Evolutionary conservation across 768 basidiomycete genomes (phyloP), one percentile per base, ranked within the genome.

Genomic region (Sporobolomyces roseus): DNA sequence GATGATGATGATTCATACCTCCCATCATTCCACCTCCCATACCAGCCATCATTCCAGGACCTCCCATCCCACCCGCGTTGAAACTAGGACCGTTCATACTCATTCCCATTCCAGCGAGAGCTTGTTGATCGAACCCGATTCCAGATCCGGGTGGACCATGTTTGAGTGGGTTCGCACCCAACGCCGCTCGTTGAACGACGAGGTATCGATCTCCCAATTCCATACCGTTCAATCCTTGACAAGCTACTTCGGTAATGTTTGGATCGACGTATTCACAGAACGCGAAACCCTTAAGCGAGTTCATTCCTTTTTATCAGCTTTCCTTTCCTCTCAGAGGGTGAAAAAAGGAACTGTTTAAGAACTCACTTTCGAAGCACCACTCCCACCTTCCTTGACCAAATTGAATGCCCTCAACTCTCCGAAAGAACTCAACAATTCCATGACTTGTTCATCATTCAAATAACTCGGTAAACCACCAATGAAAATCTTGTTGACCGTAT

Each of bases 401-500:
- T 98, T 98, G 85, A 99, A 99, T 13, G 92, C 91, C 78, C 90
- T 92, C 56, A 99, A 84, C 69, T 98, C 96, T 65, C 96, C 96
- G 77, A 99, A 99, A 77, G 88, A 91, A 83, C 92, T 97, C 71
- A 99, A 83, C 36, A 99, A 79, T 78, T 99, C 96, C 86, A 94
- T 91, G 66, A 98, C 96, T 80, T 98, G 93, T 77, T 96, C 96
- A 79, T 99, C 96, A 75, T 91, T 93, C 54, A 99, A 85, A 79
- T 98, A 97, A 27, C 89, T 84, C 21, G 96, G 96, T 64, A 99
- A 81, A 61, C 93, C 94, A 49, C 96, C 96, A 68, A 99, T 89
- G 76, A 98, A 99, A 61, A 99, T 84, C 82, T 98, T 98, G 85
- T 98, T 93, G 79, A 90, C 89, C 30, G 93, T 93, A 79, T 99